Base-by-base conservation (phyloP, 805 yeast genomes). In the Tetrapisispora namnaoensis region DNA sequence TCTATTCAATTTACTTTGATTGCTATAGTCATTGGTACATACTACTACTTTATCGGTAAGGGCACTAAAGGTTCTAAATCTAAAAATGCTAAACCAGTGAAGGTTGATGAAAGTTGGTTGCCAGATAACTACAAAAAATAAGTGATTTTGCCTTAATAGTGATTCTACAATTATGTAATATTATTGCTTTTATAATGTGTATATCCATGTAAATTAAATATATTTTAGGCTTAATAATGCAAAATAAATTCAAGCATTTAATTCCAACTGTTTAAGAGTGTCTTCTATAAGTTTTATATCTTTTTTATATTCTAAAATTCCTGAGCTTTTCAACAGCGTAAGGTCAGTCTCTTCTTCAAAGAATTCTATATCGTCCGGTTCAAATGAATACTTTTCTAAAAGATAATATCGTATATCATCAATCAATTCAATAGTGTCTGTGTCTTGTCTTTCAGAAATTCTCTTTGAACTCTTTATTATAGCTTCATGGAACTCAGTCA, bases 351-450 rank as follows among this genome's bases (percentile, higher is more conserved):
- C 58, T 14, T 47, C 51, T 48, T 55, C 59, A 42, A 57, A 52
- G 27, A 48, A 47, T n/a, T 53, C 56, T n/a, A 59, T 42, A 43
- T 61, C 66, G 51, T 53, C 67, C 2, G 55, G 53, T 37, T 63
- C 66, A 39, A 65, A 50, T 9, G 57, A 57, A 46, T 64, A 58
- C 43, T 61, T 63, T 42, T 61, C 53, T 16, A 64, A 48, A 42
- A 86, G 62, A 53, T 80, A 82, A 62, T 74, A 86, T 53, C 89
- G 70, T 11, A 86, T 80, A 66, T 85, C 95, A 63, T 85, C 95
- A 27, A 86, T 70, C 55, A 86, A 68, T 57, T 86, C 95, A 58
- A 86, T 82, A 1, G 91, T 82, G 66, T 86, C 95, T 0, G 85
- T 82, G 51, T 80, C 86, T 55, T 86, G 80, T 59, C 93, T 73